Evolutionary conservation across 2,329 filamentous ascomycete species (phyloP).

Genomic region (Aspergillus piperis): DNA sequence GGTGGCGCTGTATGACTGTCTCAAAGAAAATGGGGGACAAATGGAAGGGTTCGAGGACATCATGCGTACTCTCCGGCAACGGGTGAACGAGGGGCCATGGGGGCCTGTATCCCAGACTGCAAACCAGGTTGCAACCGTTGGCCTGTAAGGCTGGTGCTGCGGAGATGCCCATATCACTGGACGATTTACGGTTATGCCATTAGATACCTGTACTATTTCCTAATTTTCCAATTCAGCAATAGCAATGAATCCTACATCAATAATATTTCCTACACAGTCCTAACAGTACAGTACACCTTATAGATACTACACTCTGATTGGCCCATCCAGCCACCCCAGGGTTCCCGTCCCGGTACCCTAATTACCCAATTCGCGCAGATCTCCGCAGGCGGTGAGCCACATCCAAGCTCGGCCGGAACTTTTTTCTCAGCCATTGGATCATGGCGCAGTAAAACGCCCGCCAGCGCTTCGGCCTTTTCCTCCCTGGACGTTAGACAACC

Average conservation of each 20-base stretch:
- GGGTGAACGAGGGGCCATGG: conserved; percentile 46
- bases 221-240: too few relatives aligned
- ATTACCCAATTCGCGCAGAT: conserved; percentile 8
- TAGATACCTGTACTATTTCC: not conserved
- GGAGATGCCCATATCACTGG: not conserved
- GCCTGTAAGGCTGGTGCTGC: conserved; percentile 25
- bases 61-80: conserved; percentile 40
- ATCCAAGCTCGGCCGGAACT: conserved; percentile 4
- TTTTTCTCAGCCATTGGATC: conserved; percentile 7
- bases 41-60: conserved; percentile 43
- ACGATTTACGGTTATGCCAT: not conserved
- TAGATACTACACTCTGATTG: not conserved
- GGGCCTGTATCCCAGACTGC: conserved; percentile 37
- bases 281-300: too few relatives aligned
- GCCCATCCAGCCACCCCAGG: not conserved
- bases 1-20: conserved; percentile 48
- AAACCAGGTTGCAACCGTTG: conserved; percentile 40
- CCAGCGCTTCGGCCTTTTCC: not conserved
- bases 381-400: conserved; percentile 27
- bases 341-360: conserved; percentile 14
- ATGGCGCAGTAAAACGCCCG: not conserved
- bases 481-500: not conserved
- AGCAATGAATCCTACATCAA: too few relatives aligned
- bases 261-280: too few relatives aligned
- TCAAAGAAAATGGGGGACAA: conserved; percentile 42